Evolutionary conservation across 1,139 yeast species (phyloP), one percentile per base, ranked within the genome.

Genomic region (Magnusiomyces paraingens): DNA sequence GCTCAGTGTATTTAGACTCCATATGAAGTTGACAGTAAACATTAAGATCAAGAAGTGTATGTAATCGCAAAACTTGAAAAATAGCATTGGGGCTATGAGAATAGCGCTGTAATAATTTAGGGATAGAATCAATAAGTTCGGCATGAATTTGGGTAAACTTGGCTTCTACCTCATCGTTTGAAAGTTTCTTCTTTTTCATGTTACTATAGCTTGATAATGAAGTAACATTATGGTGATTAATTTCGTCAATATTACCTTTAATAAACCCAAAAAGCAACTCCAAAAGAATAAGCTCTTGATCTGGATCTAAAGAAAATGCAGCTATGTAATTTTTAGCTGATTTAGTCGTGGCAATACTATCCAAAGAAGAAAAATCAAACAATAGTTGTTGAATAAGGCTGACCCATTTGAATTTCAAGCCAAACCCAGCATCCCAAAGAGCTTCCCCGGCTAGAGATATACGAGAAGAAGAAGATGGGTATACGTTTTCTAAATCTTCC

Each of bases 211-310:
- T 50, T n/a, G 38, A 48, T 12, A 36, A 21, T 20, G 55, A 47
- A n/a, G 38, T 35, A 10, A 39, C 20, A n/a, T 35, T 42, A 2
- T 54, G 54, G 2, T 50, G 47, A 2, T 41, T 21, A 5, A 57
- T 54, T 20, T 52, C 54, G 11, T 52, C 54, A 11, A 58, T 48
- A 1, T 60, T 56, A 11, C 65, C 61, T 26, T 55, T 53, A 12
- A 66, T 55, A 36, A 64, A 62, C 1, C 71, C 72, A 39, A 59
- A 58, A 15, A 66, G 56, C 36, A 67, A 55, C 40, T 68, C 71
- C 18, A 68, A 55, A 22, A 69, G 55, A 14, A 62, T 56, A 8
- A 52, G 52, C 44, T 61, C 65, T 36, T 67, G 64, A 10, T 60
- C 56, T n/a, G 62, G 58, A 43, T 59, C 58, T 35, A 62, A 52